phyloP scores from a whole-genome alignment of 106 monocot species.

The Dioscorea alata region DNA sequence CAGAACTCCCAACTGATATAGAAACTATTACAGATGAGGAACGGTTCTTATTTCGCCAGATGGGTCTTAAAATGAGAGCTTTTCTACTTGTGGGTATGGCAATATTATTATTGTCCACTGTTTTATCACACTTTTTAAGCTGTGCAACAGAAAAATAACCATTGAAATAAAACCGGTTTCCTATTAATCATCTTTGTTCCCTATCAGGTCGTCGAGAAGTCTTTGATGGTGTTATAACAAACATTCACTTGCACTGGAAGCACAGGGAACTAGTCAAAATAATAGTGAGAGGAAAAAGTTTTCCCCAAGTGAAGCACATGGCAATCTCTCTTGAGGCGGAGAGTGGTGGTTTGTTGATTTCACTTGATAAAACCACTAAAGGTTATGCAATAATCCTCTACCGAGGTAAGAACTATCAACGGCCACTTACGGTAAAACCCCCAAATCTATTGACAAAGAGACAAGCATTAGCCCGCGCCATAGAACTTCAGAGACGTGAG shows the following conservation, averaged over 20 bases:
- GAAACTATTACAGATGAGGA: slow-evolving; percentile 97
- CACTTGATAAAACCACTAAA: slow-evolving; percentile 93
- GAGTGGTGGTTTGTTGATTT: slow-evolving; percentile 87
- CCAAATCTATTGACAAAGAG: slow-evolving; percentile 67
- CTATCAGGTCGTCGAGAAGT: slow-evolving; percentile 69
- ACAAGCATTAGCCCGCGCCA: slow-evolving; percentile 82
- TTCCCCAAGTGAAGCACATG: slow-evolving; percentile 85
- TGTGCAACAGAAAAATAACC: not conserved
- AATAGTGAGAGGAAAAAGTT: slow-evolving; percentile 74
- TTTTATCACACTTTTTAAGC: not conserved
- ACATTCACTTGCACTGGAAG: slow-evolving; percentile 94
- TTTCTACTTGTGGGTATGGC: slow-evolving; percentile 57
- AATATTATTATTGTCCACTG: not conserved
- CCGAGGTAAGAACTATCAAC: slow-evolving; percentile 86
- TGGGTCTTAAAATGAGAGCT: slow-evolving; percentile 82
- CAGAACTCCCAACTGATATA: slow-evolving; percentile 82
- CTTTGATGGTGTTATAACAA: slow-evolving; percentile 86
- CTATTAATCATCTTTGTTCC: not conserved
- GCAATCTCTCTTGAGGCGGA: slow-evolving; percentile 94
- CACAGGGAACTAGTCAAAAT: slow-evolving; percentile 79
- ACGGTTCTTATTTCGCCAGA: slow-evolving; percentile 65
- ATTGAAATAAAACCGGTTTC: not conserved
- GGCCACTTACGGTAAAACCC: slow-evolving; percentile 60
- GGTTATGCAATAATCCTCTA: slow-evolving; percentile 84
- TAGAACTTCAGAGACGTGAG: slow-evolving; percentile 97